These are phyloP conservation scores for Solanum appendiculatum DNA, from an alignment of 257 asterid genomes.

Conservation along the genomic window DNA sequence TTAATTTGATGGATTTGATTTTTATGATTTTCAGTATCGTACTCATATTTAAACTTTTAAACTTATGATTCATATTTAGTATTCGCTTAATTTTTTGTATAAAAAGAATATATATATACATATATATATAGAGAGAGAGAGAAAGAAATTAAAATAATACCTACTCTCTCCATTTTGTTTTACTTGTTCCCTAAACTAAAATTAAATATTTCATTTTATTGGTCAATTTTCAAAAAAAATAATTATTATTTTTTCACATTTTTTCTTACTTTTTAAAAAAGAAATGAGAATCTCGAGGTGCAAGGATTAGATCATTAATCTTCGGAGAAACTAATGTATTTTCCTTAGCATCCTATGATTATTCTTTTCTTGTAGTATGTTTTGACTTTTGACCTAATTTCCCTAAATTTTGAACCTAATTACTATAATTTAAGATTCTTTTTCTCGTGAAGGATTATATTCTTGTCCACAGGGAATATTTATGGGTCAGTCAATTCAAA, in stretches of 20 bases:
- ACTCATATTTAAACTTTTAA: background rate
- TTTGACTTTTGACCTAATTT: background rate
- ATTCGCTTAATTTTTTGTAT: no score
- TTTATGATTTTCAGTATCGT: background rate
- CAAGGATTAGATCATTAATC: background rate
- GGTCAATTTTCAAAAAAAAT: no score
- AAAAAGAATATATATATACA: no score
- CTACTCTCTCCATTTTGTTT: background rate
- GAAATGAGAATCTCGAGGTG: background rate
- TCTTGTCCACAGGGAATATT: background rate
- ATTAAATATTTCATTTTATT: no score
- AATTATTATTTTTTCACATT: no score
- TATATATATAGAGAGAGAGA: no score
- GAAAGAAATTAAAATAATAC: no score
- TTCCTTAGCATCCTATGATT: background rate
- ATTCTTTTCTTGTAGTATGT: background rate
- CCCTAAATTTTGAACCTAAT: background rate
- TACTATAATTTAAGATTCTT: background rate
- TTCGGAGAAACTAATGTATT: background rate
- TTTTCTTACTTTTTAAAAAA: no score
- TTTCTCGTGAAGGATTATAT: background rate
- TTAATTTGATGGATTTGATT: background rate
- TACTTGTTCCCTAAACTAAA: no score
- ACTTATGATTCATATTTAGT: no score
- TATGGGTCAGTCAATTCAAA: background rate